phyloP scores from a whole-genome alignment of 768 basidiomycete genomes.

The Wakefieldia striispora region DNA sequence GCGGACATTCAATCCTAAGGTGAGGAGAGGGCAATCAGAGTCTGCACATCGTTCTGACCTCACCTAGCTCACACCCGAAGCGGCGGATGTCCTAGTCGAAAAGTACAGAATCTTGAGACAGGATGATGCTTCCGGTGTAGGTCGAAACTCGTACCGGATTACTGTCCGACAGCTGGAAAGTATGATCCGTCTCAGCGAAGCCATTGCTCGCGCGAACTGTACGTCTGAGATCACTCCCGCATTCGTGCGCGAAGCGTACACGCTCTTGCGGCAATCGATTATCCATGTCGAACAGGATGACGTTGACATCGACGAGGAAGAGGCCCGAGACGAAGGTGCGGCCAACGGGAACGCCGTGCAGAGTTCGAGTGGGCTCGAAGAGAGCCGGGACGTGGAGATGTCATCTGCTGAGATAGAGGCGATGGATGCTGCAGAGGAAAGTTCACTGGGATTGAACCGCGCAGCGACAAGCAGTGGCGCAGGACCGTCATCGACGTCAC shows the following conservation, averaged over 20 bases:
- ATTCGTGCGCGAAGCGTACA: slow-evolving; percentile 95
- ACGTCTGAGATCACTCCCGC: slow-evolving; percentile 93
- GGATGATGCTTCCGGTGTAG: slow-evolving; percentile 86
- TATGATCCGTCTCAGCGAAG: slow-evolving; percentile 97
- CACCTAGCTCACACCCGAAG: slow-evolving; percentile 82
- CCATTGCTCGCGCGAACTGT: slow-evolving; percentile 96
- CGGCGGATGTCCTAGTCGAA: slow-evolving; percentile 89
- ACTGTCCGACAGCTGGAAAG: slow-evolving; percentile 97
- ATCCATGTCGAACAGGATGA: slow-evolving; percentile 99
- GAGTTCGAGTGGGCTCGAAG: slow-evolving; percentile 40
- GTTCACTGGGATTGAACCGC: slow-evolving; percentile 40
- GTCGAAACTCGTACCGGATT: slow-evolving; percentile 92
- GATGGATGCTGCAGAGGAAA: slow-evolving; percentile 48
- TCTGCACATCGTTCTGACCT: slow-evolving; percentile 5
- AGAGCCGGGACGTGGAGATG: slow-evolving; percentile 65
- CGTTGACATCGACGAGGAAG: slow-evolving; percentile 95
- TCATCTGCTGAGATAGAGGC: slow-evolving; percentile 58
- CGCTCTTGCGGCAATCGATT: slow-evolving; percentile 92
- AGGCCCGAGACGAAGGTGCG: slow-evolving; percentile 56
- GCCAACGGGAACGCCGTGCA: slow-evolving; percentile 34
- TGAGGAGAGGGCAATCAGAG: slow-evolving; percentile 23
- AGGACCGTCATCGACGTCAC: slow-evolving; percentile 34
- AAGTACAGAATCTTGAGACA: slow-evolving; percentile 91
- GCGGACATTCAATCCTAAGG: slow-evolving; percentile 97
- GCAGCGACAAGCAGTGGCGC: slow-evolving; percentile 35